A percentile compares a stretch with the other conserved stretches of the same genome.
phyloP scores from a whole-genome alignment of 2,329 filamentous ascomycete genomes.

The Penicillium sp. region DNA sequence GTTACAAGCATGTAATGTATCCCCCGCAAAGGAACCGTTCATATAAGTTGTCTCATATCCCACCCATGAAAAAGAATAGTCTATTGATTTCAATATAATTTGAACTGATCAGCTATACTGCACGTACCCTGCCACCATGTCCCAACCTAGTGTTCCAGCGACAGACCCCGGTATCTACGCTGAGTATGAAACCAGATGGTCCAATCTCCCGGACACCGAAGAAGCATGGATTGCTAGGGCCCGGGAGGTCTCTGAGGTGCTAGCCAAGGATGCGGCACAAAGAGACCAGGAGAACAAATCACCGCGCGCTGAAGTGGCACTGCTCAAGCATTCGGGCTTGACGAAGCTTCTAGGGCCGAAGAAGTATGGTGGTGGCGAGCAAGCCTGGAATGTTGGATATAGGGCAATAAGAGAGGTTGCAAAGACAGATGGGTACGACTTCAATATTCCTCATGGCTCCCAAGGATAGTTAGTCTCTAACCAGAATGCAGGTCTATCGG shows the following conservation, averaged over 20 bases:
- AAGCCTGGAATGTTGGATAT: slow-evolving; percentile 56
- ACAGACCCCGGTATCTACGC: slow-evolving; percentile 43
- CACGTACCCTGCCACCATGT: slow-evolving; percentile 8
- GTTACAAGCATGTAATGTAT: slow-evolving; percentile 10
- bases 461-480: neutral
- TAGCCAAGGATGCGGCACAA: slow-evolving; percentile 47
- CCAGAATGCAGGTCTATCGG: slow-evolving; percentile 52
- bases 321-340: slow-evolving; percentile 52
- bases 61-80: neutral
- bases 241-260: slow-evolving; percentile 48
- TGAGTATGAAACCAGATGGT: slow-evolving; percentile 38
- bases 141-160: slow-evolving; percentile 14
- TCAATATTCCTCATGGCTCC: neutral
- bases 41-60: neutral
- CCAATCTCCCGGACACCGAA: slow-evolving; percentile 37
- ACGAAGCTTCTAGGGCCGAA: slow-evolving; percentile 50
- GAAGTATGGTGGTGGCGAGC: slow-evolving; percentile 52
- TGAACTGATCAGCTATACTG: neutral
- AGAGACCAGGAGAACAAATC: slow-evolving; percentile 53
- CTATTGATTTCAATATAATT: neutral
- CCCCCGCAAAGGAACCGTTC: neutral
- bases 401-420: slow-evolving; percentile 61
- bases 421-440: slow-evolving; percentile 58
- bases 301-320: slow-evolving; percentile 49
- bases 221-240: slow-evolving; percentile 50